Evolutionary conservation across 345 rosid genomes (phyloP).

Genomic region (Raphanus raphanistrum): DNA sequence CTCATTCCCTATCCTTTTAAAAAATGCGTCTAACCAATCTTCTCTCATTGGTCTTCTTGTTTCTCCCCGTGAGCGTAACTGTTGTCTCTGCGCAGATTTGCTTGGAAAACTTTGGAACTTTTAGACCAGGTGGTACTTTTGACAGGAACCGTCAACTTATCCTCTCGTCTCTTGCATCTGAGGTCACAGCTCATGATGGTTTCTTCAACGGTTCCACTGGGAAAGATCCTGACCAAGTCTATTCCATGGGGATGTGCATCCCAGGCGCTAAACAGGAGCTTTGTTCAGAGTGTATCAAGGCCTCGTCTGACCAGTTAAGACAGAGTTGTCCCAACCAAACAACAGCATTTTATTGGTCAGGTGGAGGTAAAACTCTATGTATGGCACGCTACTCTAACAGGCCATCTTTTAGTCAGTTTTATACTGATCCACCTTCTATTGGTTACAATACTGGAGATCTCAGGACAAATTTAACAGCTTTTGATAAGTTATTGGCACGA

Average conservation of each 20-base stretch:
- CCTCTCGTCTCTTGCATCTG: conserved; percentile 29
- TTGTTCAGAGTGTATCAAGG: conserved; percentile 9
- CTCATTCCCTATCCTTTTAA: not conserved
- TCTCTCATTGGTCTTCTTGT: not conserved
- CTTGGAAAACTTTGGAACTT: not conserved
- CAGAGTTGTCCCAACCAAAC: conserved; percentile 9
- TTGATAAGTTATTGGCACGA: not conserved
- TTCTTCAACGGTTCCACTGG: conserved; percentile 1
- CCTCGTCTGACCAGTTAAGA: not conserved
- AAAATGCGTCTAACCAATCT: conserved; percentile 5
- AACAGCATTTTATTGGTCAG: not conserved
- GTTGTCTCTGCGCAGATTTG: not conserved
- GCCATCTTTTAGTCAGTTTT: not conserved
- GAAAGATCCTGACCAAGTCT: not conserved
- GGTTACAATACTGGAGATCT: not conserved
- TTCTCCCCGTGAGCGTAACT: not conserved
- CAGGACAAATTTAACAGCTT: not conserved
- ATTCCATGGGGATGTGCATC: conserved; percentile 11
- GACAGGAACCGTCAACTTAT: conserved; percentile 16
- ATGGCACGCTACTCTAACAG: conserved; percentile 4
- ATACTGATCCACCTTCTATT: not conserved
- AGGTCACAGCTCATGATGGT: conserved; percentile 6
- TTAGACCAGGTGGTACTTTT: conserved; percentile 11
- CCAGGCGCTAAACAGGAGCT: conserved; percentile 2
- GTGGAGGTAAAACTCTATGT: conserved; percentile 1